A percentile compares a stretch with the other conserved stretches of the same genome.
These are phyloP conservation scores for Tetratostichococcus sp. DNA, from an alignment of 139 green algal species.

Conservation along the genomic window DNA sequence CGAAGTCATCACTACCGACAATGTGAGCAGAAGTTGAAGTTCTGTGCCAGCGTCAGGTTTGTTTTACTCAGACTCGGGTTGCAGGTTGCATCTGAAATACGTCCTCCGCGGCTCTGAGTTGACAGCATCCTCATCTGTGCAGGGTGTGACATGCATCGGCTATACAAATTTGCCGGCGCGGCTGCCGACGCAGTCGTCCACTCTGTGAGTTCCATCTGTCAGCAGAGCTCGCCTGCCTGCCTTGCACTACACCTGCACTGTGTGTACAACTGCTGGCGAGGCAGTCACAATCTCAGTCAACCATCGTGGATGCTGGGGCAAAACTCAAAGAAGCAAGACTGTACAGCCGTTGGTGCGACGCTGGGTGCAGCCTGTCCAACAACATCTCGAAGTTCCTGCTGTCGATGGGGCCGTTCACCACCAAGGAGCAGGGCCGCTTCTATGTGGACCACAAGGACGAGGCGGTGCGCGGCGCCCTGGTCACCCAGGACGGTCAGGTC, in stretches of 20 bases:
- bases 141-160: conserved; percentile 76
- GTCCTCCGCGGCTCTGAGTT: too few species aligned
- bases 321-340: too few species aligned
- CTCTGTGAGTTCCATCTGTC: conserved; percentile 48
- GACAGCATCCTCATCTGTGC: conserved; percentile 5
- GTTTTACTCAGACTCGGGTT: too few species aligned
- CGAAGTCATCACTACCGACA: conserved; percentile 39
- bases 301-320: too few species aligned
- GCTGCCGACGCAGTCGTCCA: conserved; percentile 74
- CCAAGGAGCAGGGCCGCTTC: conserved; percentile 66
- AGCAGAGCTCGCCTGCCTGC: too few species aligned
- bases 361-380: conserved; percentile 45
- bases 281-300: too few species aligned
- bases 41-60: too few species aligned
- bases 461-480: conserved; percentile 69
- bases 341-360: too few species aligned
- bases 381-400: conserved; percentile 90
- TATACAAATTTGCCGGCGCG: conserved; percentile 85
- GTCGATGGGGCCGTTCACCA: conserved; percentile 74
- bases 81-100: too few species aligned
- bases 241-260: too few species aligned
- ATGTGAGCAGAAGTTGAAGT: conserved; percentile 1
- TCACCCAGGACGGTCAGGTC: conserved; percentile 74
- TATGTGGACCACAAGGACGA: conserved; percentile 77
- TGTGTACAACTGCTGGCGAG: too few species aligned